Evolutionary conservation across 2,329 filamentous ascomycete genomes (phyloP).

Genomic region (Ophiocordyceps australis): DNA sequence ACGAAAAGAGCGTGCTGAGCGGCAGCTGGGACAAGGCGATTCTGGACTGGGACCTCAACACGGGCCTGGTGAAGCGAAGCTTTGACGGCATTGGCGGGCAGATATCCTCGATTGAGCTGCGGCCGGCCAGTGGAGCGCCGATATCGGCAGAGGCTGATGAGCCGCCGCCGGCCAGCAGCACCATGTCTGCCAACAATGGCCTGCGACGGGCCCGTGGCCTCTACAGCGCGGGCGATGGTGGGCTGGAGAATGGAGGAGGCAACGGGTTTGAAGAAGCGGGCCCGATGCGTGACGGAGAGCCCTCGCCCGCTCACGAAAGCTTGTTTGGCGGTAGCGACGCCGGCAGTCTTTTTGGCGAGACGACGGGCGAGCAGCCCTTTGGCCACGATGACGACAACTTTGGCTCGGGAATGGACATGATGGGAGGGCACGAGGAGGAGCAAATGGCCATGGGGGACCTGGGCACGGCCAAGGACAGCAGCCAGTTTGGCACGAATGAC

Average conservation of each 20-base stretch:
- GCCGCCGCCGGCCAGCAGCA: slow-evolving; percentile 31
- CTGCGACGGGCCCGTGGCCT: too few species aligned
- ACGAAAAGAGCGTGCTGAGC: slow-evolving; percentile 75
- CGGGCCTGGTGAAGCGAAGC: slow-evolving; percentile 53
- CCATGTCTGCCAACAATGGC: slow-evolving; percentile 59
- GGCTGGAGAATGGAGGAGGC: slow-evolving; percentile 12
- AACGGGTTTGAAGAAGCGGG: background rate
- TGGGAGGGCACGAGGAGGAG: slow-evolving; percentile 17
- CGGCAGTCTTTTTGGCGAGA: slow-evolving; percentile 80
- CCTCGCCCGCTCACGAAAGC: slow-evolving; percentile 56
- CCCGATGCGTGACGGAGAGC: slow-evolving; percentile 30
- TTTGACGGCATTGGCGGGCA: slow-evolving; percentile 69
- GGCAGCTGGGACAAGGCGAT: slow-evolving; percentile 95
- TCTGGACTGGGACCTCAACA: slow-evolving; percentile 89
- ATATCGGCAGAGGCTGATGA: slow-evolving; percentile 59
- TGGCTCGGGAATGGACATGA: slow-evolving; percentile 49
- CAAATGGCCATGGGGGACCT: slow-evolving; percentile 21
- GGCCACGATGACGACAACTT: slow-evolving; percentile 76
- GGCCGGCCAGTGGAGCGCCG: slow-evolving; percentile 57
- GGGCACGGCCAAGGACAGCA: slow-evolving; percentile 7
- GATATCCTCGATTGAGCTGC: slow-evolving; percentile 72
- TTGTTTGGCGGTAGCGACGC: slow-evolving; percentile 66
- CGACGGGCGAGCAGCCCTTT: slow-evolving; percentile 40
- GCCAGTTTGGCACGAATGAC: too few species aligned
- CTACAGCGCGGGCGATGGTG: slow-evolving; percentile 39